A percentile compares a stretch with the other conserved stretches of the same genome.
Evolutionary conservation across 2,329 filamentous ascomycete genomes (phyloP).

Genomic region (Sclerotinia nivalis): DNA sequence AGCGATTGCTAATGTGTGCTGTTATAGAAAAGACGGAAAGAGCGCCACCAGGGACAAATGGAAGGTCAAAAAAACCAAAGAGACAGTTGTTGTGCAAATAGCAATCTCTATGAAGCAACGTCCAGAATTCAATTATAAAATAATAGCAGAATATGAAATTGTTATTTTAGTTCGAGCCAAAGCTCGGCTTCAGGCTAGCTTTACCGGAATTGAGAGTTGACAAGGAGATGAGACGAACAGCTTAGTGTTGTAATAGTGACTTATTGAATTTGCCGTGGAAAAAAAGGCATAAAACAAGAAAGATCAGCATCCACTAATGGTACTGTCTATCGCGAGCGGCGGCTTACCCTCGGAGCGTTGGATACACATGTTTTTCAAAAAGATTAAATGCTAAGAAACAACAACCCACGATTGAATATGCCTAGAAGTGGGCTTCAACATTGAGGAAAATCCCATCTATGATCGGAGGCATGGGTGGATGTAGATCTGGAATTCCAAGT

Average conservation of each 20-base stretch:
- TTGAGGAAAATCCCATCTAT: not conserved
- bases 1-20: not conserved
- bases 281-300: not conserved
- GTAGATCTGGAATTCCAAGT: constrained; percentile 3
- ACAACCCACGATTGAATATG: not conserved
- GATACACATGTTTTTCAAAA: not conserved
- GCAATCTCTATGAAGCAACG: not conserved
- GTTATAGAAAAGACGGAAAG: not conserved
- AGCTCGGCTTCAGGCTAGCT: not conserved
- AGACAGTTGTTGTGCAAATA: not conserved
- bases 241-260: not conserved
- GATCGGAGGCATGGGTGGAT: constrained; percentile 5
- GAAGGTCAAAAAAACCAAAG: not conserved
- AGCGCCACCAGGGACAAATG: not conserved
- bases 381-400: not conserved
- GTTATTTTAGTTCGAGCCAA: not conserved
- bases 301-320: not conserved
- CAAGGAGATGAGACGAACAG: not conserved
- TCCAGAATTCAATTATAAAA: constrained; percentile 5
- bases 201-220: not conserved
- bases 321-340: not conserved
- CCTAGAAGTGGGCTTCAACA: not conserved
- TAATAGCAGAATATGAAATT: not conserved
- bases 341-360: not conserved
- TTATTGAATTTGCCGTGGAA: not conserved